Base-by-base conservation (phyloP, 495 filamentous ascomycete species). In the Penicillium simplicissimum region DNA sequence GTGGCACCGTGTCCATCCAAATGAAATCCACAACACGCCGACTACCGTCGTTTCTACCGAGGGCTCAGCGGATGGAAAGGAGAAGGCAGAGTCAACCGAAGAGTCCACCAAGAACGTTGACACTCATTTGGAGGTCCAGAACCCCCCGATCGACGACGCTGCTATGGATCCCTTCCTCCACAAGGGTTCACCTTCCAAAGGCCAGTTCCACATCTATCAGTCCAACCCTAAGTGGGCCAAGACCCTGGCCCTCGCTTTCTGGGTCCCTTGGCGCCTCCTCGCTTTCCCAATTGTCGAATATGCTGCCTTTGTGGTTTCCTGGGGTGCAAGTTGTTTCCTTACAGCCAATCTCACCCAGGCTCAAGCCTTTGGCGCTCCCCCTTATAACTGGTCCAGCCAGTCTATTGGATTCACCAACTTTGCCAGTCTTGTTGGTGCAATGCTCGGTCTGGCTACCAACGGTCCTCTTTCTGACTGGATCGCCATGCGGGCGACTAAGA, bases 211-310 rank as follows among this genome's bases (percentile, higher is more conserved):
- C 13, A 57, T 87, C 3, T 82, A 77, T 59, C 81, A 84, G 61
- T 67, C 72, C 35, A 72, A 73, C 53, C 66, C 69, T 34, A 63
- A 73, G 60, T 76, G 75, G 31, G 66, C 78, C 55, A 75, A 78
- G 57, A 71, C 70, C 9, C 68, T 84, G 49, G 14, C 76, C n/a
- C 52, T 77, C 35, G 71, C 68, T 49, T 66, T 79, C 34, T 78
- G 66, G 65, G 78, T 82, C 43, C 86, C 85, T 4, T 80, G 83
- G 74, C 82, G 82, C 52, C 73, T 88, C 47, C 78, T 86, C 56
- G 73, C 79, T 14, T 89, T 88, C 70, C 86, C 86, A 0, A 84
- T 89, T 57, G 84, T 88, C 54, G 84, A 89, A 61, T 83, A 84
- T 40, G 75, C 82, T 11, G 79, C 82, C 23, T 84, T 88, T 66